Base-by-base conservation (phyloP, 2,329 filamentous ascomycete genomes). In the Botryosphaeria agaves region DNA sequence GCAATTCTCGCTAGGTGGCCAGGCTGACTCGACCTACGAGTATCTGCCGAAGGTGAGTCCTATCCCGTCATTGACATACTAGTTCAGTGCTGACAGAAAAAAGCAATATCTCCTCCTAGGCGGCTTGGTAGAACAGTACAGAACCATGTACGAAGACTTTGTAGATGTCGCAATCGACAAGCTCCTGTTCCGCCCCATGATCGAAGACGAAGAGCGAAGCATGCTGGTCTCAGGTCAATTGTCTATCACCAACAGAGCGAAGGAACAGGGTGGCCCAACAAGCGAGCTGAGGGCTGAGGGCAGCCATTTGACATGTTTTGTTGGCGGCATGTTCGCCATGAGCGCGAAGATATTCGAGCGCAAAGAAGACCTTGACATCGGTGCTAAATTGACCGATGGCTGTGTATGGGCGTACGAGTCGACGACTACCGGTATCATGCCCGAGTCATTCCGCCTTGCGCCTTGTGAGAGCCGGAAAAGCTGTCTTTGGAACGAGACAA, bases 111-210 rank as follows among this genome's bases (percentile, higher is more conserved):
- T 89, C 8, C 65, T 92, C 4, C 66, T 92, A 2, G 80, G 81
- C 34, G 84, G 83, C 1, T 61, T 73, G 2, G 70, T 76, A 37
- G 56, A 64, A 18, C 79, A 83, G 47, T 91, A 91, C 50, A 61
- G 65, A 36, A 66, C 64, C 14, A 67, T 92, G 53, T 83, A 91
- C 47, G 62, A 76, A 34, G 69, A 68, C 33, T 67, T 72, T 3
- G 67, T 76, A 18, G 68, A 76, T 4, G 72, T 72, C 0, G 69
- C 76, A 20, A 77, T 78, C 39, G 64, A 82, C 38, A 66, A 79
- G 49, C 62, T 92, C 7, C 69, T 92, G 34, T 92, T 72, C 53
- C 68, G 76, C 4, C 83, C 84, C 1, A 77, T 89, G 70, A 66
- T 72, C 14, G 66, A 72, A 5, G 66, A 69, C 18, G 59, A 65